Base-by-base conservation (phyloP, 805 yeast species). In the Saccharomycodes ludwigii region DNA sequence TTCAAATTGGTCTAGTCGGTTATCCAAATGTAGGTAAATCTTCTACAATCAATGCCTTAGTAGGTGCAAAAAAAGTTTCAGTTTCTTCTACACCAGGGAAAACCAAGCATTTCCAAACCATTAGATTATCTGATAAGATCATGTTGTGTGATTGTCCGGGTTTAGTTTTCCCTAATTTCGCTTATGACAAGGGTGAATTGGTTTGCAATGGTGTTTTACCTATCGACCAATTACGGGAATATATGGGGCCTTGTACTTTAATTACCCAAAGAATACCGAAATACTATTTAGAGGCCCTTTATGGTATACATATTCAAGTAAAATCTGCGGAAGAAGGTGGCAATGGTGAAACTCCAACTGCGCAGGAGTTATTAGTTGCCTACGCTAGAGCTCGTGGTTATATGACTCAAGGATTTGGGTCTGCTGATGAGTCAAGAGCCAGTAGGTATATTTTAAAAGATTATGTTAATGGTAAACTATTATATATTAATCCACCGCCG, bases 121-220 rank as follows among this genome's bases (percentile, higher is more conserved):
- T 91, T 39, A 71, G 73, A 50, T 66, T 91, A 27, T 73, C 95
- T 1, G 81, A 79, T 32, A 68, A 78, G 22, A 91, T 91, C 2
- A 67, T 85, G 43, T 65, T 91, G 32, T 91, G 97, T 59, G 99
- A 91, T 66, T 91, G 99, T 65, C 99, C 99, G 2, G 99, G 99
- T 69, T 66, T 91, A 39, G 99, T 91, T 12, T 91, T 91, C 65
- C 98, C 99, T 16, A 91, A 88, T 49, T 91, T 91, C 53, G 97
- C 97, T 5, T 82, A 81, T 52, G 82, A 95, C 16, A 86, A 85
- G 49, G 97, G 94, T 45, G 99, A 91, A 47, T 68, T 91, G 48
- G 98, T 91, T 1, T 85, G 96, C 62, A 83, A 85, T 50, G 99
- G 99, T 68, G 95, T 91, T n/a, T 66, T 91, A 35, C 99, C 99